phyloP scores from a whole-genome alignment of 441 rosid genomes.

The Pelargonium fulgidum region DNA sequence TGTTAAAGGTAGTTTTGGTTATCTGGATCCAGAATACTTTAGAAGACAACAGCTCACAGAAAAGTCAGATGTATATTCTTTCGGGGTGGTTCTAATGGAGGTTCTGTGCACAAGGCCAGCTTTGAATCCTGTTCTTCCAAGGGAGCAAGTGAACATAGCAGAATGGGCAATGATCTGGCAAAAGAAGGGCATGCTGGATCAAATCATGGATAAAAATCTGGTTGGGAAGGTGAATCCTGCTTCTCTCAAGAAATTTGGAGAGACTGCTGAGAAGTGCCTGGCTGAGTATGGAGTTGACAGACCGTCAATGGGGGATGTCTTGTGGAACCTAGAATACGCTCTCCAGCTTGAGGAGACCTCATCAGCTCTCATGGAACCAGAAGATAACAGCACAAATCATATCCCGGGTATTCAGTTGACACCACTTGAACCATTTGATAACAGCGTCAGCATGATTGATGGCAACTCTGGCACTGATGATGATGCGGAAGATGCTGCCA shows the following conservation, averaged over 20 bases:
- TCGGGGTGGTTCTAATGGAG: slow-evolving; percentile 94
- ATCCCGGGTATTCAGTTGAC: slow-evolving; percentile 75
- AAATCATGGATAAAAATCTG: slow-evolving; percentile 81
- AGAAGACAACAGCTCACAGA: slow-evolving; percentile 90
- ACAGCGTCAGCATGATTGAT: slow-evolving; percentile 68
- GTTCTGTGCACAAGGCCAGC: slow-evolving; percentile 94
- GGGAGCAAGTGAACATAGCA: slow-evolving; percentile 93
- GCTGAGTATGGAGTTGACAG: slow-evolving; percentile 87
- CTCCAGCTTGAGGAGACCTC: slow-evolving; percentile 91
- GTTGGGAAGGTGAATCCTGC: slow-evolving; percentile 77
- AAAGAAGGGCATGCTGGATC: slow-evolving; percentile 86
- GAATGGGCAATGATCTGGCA: slow-evolving; percentile 99
- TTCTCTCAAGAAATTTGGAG: slow-evolving; percentile 85
- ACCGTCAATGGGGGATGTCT: slow-evolving; percentile 94
- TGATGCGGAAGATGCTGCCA: slow-evolving; percentile 79
- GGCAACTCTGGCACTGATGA: slow-evolving; percentile 60
- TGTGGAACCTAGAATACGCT: slow-evolving; percentile 94
- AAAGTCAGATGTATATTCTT: slow-evolving; percentile 91
- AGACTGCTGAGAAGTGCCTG: slow-evolving; percentile 94
- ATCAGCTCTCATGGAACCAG: slow-evolving; percentile 78
- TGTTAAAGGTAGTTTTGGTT: slow-evolving; percentile 95
- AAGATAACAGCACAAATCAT: slow-evolving; percentile 95
- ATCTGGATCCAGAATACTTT: slow-evolving; percentile 94
- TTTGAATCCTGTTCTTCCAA: slow-evolving; percentile 83
- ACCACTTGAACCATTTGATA: slow-evolving; percentile 77